Evolutionary conservation across 768 basidiomycete genomes (phyloP).

Genomic region (Boletus tylopilopsis): DNA sequence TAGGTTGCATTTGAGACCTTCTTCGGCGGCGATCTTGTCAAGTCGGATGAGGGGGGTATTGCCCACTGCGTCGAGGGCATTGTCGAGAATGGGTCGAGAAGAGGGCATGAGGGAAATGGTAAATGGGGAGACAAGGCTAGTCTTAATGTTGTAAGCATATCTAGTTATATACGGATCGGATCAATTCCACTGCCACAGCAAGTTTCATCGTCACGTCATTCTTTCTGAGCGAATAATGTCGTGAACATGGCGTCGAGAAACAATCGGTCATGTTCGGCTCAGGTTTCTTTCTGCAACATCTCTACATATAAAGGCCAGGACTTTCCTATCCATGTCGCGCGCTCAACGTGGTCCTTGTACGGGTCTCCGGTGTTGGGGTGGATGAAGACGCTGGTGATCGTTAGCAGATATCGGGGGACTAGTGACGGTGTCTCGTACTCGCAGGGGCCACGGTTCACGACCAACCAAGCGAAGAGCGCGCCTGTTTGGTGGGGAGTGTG

Average conservation of each 20-base stretch:
- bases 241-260: no score
- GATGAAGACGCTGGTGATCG: conserved; percentile 50
- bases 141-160: no score
- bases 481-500: conserved; percentile 68
- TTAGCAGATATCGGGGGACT: background rate
- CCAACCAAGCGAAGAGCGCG: conserved; percentile 63
- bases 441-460: conserved; percentile 64
- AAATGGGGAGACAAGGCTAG: background rate
- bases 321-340: conserved; percentile 63
- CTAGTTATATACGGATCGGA: conserved; percentile 6
- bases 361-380: conserved; percentile 65
- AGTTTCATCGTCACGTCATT: background rate
- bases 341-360: conserved; percentile 58
- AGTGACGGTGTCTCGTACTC: conserved; percentile 47
- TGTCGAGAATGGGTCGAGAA: conserved; percentile 57
- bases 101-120: conserved; percentile 23
- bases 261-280: no score
- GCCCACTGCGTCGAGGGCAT: conserved; percentile 82
- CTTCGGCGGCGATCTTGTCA: conserved; percentile 66
- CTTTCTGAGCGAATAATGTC: no score
- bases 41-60: conserved; percentile 89
- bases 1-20: conserved; percentile 86
- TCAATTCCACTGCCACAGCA: no score
- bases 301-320: conserved; percentile 53
- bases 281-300: conserved; percentile 9